Conservation (phyloP, 1,284 basidiomycete genomes). For the Boletus hoseneyae region DNA sequence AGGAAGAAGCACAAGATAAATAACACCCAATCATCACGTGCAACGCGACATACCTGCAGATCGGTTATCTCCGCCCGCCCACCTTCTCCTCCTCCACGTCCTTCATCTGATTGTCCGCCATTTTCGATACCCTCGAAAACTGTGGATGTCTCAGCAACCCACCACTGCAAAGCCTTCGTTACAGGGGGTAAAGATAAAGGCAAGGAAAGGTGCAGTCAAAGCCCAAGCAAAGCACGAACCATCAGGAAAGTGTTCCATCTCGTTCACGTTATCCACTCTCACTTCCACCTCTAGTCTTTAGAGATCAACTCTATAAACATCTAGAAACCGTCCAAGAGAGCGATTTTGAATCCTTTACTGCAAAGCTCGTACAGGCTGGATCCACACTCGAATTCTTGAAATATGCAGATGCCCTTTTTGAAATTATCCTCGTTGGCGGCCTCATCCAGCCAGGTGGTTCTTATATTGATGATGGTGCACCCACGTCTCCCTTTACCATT, state of each 20-base stretch:
- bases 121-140: conserved; percentile 38
- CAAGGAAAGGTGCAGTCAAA: conserved; percentile 83
- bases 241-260: conserved; percentile 41
- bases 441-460: conserved; percentile 93
- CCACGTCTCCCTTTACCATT: conserved; percentile 79
- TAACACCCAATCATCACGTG: conserved; percentile 22
- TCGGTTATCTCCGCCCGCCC: conserved; percentile 31
- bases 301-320: conserved; percentile 93
- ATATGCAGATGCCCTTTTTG: conserved; percentile 95
- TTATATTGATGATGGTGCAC: conserved; percentile 85
- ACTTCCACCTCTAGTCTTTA: conserved; percentile 64
- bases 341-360: conserved; percentile 81
- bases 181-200: conserved; percentile 85
- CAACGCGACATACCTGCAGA: conserved; percentile 13
- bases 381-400: conserved; percentile 91
- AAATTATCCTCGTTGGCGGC: conserved; percentile 90
- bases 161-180: conserved; percentile 78
- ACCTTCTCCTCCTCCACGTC: background rate
- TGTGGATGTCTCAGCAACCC: conserved; percentile 87
- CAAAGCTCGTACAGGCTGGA: conserved; percentile 89
- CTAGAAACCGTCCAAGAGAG: conserved; percentile 80
- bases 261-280: conserved; percentile 11
- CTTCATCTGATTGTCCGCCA: conserved; percentile 23
- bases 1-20: background rate
- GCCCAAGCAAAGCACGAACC: conserved; percentile 89